Base-by-base conservation (phyloP, 768 basidiomycete genomes). In the Termitomyces sp. region DNA sequence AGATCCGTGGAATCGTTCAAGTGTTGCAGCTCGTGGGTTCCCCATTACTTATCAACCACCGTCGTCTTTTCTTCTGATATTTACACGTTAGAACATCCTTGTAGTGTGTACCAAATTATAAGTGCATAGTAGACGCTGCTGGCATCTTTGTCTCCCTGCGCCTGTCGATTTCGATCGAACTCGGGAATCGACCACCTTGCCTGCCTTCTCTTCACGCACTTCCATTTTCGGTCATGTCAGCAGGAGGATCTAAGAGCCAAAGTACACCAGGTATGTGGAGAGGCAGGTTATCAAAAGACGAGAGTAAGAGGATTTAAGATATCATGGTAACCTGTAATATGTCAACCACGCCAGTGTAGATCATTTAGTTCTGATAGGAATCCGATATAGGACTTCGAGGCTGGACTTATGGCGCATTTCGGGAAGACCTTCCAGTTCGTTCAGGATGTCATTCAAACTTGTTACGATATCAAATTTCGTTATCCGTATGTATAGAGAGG, bases 201-300 rank as follows among this genome's bases (percentile, higher is more conserved):
- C 49, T 12, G 44, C 41, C 38, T 43, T 21, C 37, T 3, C 54
- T 55, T 40, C 28, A 34, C 9, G 22, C 38, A 28, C 26, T 9
- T 38, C 14, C 48, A 10, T 48, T 50, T 10, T 45, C 49, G 17
- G 40, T 51, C 22, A 44, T 46, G 47, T 41, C 42, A 26, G 43
- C 53, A 41, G 41, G 58, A 42, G 54, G 50, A 52, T 14, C 47
- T 24, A 47, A 38, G 54, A 54, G 34, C 38, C 56, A 60, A 30
- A 52, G 51, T 43, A 52, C 46, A 37, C 6, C 37, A 46, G 14
- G 54, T 38, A 17, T 54, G 26, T 47, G 28, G 45, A 34, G 47
- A 47, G 17, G 24, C 49, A 19, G 32, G 26, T 10, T 49, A 21
- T 37, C 34, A 5, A 49, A 26, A 14, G 45, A 44, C 22, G 35